Evolutionary conservation across 2,329 filamentous ascomycete species (phyloP).

Genomic region (Didymella pinodella): DNA sequence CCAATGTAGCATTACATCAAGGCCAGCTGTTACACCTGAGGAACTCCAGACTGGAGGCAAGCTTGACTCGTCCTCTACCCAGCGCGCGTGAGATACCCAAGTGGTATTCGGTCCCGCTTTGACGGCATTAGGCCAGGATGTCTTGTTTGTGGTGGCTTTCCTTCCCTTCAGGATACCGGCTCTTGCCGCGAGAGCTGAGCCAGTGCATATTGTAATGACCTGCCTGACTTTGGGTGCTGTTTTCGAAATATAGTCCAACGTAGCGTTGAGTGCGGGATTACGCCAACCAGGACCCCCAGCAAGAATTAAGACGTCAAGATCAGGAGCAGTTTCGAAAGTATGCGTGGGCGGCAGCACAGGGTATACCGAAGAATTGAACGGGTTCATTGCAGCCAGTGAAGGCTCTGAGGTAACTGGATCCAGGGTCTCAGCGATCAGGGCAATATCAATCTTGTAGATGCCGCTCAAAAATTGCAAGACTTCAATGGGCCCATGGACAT

Average conservation of each 20-base stretch:
- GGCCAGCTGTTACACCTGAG: conserved; percentile 68
- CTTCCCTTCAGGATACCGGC: conserved; percentile 67
- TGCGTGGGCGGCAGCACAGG: conserved; percentile 56
- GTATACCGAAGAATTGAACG: conserved; percentile 39
- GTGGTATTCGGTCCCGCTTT: conserved; percentile 60
- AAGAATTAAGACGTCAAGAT: conserved; percentile 69
- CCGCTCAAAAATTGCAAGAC: conserved; percentile 47
- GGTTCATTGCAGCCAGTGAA: conserved; percentile 32
- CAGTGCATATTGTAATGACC: conserved; percentile 72
- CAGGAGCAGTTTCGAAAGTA: conserved; percentile 62
- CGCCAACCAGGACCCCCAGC: conserved; percentile 66
- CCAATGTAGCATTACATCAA: conserved; percentile 66
- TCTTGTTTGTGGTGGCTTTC: conserved; percentile 56
- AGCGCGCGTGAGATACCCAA: conserved; percentile 69
- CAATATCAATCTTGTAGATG: conserved; percentile 33
- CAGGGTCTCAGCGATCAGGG: conserved; percentile 36
- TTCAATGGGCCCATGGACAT: conserved; percentile 54
- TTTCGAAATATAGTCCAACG: conserved; percentile 58
- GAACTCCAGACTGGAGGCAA: conserved; percentile 63
- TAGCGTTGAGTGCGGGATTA: conserved; percentile 36
- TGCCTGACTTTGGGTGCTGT: conserved; percentile 60
- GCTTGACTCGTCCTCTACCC: conserved; percentile 67
- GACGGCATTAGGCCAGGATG: conserved; percentile 48
- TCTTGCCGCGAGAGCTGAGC: conserved; percentile 63
- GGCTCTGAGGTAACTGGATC: conserved; percentile 40